Evolutionary conservation across 345 rosid species (phyloP).

Genomic region (Psidium friedrichsthalianum): DNA sequence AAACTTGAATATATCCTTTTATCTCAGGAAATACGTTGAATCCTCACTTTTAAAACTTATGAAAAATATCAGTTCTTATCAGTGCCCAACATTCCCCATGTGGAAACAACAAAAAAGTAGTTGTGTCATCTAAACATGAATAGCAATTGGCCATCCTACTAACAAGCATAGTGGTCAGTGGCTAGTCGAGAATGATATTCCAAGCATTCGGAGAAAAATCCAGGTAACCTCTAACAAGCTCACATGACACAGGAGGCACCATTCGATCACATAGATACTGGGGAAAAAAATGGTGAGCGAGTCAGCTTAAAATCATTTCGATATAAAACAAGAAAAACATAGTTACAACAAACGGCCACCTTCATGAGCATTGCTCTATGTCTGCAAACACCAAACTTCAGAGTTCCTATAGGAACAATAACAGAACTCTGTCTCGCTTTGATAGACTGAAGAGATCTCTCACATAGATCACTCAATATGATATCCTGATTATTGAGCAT

Average conservation of each 20-base stretch:
- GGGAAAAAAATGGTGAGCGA: neutral
- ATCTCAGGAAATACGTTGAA: neutral
- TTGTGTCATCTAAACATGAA: neutral
- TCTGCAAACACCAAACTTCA: too few relatives aligned
- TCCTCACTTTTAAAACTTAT: neutral
- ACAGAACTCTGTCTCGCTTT: too few relatives aligned
- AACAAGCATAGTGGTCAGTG: too few relatives aligned
- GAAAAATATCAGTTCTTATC: too few relatives aligned
- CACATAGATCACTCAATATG: too few relatives aligned
- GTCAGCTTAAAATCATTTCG: neutral
- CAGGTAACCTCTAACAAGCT: slow-evolving; percentile 96
- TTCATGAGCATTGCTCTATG: slow-evolving; percentile 88
- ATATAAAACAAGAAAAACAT: neutral
- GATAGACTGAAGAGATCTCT: too few relatives aligned
- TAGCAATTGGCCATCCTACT: neutral
- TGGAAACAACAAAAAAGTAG: neutral
- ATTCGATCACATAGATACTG: slow-evolving; percentile 94
- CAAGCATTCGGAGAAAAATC: slow-evolving; percentile 94
- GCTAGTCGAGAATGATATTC: slow-evolving; percentile 64
- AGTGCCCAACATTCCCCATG: too few relatives aligned
- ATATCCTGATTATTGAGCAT: too few relatives aligned
- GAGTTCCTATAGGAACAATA: too few relatives aligned
- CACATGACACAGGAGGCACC: slow-evolving; percentile 92
- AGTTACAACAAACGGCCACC: slow-evolving; percentile 23
- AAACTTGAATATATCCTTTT: neutral